Conservation (phyloP, 305 asterid genomes). For the Fraxinus dipetala region DNA sequence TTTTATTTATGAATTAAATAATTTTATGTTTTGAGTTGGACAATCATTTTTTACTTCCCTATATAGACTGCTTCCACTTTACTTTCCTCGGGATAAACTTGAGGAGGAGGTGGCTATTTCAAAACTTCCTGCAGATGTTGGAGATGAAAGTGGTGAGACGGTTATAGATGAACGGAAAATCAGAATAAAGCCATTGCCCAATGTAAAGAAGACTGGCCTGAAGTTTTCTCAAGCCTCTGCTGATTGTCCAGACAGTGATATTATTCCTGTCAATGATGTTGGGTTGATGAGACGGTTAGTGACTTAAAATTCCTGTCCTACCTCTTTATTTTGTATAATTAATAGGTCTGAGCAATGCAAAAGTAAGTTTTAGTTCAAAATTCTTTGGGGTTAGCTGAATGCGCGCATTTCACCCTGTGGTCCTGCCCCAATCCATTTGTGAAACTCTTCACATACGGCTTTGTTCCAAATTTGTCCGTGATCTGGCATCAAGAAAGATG, state of each 20-base stretch:
- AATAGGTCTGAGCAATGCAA: constrained; percentile 10
- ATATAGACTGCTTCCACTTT: constrained; percentile 84
- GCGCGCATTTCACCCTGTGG: not conserved
- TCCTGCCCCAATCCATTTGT: not conserved
- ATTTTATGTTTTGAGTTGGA: not conserved
- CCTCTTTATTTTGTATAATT: constrained; percentile 11
- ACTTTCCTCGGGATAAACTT: constrained; percentile 79
- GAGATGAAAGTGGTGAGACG: constrained; percentile 96
- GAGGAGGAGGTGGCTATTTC: constrained; percentile 75
- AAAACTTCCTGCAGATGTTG: constrained; percentile 94
- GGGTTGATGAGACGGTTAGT: constrained; percentile 70
- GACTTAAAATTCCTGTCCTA: not conserved
- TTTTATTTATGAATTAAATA: not conserved
- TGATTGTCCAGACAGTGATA: constrained; percentile 57
- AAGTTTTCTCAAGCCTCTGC: constrained; percentile 41
- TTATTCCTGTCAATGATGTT: constrained; percentile 10
- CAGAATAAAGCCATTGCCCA: constrained; percentile 79
- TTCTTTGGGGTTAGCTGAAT: constrained; percentile 11
- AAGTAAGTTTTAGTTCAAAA: not conserved
- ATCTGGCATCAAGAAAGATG: not conserved
- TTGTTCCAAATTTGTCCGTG: not conserved
- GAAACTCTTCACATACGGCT: not conserved
- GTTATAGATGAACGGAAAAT: constrained; percentile 80
- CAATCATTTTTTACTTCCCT: not conserved
- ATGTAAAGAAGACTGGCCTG: constrained; percentile 50